Conservation (phyloP, 192 early-diverging fungal species). For the Podila horticola region DNA sequence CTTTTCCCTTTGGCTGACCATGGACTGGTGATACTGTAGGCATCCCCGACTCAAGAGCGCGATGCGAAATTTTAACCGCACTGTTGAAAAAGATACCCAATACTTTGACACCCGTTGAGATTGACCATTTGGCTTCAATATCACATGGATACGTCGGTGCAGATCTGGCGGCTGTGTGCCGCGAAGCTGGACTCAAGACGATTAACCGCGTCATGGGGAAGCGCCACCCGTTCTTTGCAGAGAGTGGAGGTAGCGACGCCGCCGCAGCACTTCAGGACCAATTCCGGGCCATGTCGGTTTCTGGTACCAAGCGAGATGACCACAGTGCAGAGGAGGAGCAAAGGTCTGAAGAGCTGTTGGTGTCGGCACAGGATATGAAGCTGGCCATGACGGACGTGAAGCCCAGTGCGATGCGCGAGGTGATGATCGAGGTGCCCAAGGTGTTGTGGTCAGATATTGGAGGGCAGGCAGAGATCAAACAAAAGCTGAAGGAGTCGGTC, state of each 20-base stretch:
- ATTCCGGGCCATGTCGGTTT: conserved; percentile 17
- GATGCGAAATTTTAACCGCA: conserved; percentile 78
- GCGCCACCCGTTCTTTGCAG: background rate
- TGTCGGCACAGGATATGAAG: conserved; percentile 67
- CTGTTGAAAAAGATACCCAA: conserved; percentile 78
- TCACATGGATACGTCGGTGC: conserved; percentile 99
- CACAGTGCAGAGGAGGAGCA: background rate
- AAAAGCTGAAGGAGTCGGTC: conserved; percentile 91
- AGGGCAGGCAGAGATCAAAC: conserved; percentile 92
- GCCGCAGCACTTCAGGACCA: background rate
- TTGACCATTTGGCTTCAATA: conserved; percentile 66
- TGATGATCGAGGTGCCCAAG: conserved; percentile 92
- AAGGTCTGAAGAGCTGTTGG: conserved; percentile 45
- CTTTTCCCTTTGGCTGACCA: no score
- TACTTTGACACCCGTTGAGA: conserved; percentile 64
- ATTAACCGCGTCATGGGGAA: conserved; percentile 64
- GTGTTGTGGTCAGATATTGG: conserved; percentile 95
- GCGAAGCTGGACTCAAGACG: conserved; percentile 87
- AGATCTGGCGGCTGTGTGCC: conserved; percentile 86
- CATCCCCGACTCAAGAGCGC: conserved; percentile 77
- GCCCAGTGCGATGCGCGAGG: conserved; percentile 90
- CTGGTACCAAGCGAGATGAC: background rate
- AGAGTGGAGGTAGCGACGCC: background rate
- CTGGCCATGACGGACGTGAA: conserved; percentile 63
- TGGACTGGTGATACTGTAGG: conserved; percentile 20